Conservation (phyloP, 257 asterid species). For the Plantago major region DNA sequence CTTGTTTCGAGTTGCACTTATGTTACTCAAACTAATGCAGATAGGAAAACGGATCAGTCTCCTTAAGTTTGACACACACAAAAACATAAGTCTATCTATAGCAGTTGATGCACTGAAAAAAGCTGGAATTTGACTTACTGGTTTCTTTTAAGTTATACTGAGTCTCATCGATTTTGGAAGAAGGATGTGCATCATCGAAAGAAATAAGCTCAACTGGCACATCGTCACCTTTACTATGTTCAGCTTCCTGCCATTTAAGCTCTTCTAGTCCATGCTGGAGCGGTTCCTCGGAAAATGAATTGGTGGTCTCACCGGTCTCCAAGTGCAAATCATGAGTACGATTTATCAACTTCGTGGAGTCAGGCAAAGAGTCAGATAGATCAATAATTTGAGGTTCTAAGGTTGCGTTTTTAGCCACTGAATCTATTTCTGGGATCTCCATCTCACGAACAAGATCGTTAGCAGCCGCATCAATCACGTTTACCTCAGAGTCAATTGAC, state of each 20-base stretch:
- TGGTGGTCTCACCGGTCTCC: slow-evolving; percentile 27
- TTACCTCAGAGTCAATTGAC: slow-evolving; percentile 27
- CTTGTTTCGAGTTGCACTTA: background rate
- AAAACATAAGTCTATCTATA: background rate
- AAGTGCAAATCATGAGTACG: slow-evolving; percentile 24
- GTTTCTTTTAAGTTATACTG: slow-evolving; percentile 25
- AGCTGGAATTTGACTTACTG: slow-evolving; percentile 35
- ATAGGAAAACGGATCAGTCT: too few species aligned
- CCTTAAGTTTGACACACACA: background rate
- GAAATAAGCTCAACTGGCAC: slow-evolving; percentile 28
- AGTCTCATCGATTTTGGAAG: slow-evolving; percentile 25
- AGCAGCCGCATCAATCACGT: slow-evolving; percentile 25
- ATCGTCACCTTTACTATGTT: slow-evolving; percentile 17
- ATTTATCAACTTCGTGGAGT: slow-evolving; percentile 33
- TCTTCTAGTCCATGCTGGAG: slow-evolving; percentile 37
- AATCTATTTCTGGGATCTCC: slow-evolving; percentile 23
- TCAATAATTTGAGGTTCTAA: slow-evolving; percentile 24
- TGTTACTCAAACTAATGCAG: slow-evolving; percentile 1
- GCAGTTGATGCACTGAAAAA: slow-evolving; percentile 8
- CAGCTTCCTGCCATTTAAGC: slow-evolving; percentile 36
- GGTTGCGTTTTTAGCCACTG: background rate
- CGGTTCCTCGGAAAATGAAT: slow-evolving; percentile 25
- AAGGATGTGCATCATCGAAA: slow-evolving; percentile 24
- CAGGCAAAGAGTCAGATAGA: slow-evolving; percentile 18
- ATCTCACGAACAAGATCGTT: slow-evolving; percentile 22